phyloP scores from a whole-genome alignment of 495 filamentous ascomycete genomes.

The Platismatia glauca region DNA sequence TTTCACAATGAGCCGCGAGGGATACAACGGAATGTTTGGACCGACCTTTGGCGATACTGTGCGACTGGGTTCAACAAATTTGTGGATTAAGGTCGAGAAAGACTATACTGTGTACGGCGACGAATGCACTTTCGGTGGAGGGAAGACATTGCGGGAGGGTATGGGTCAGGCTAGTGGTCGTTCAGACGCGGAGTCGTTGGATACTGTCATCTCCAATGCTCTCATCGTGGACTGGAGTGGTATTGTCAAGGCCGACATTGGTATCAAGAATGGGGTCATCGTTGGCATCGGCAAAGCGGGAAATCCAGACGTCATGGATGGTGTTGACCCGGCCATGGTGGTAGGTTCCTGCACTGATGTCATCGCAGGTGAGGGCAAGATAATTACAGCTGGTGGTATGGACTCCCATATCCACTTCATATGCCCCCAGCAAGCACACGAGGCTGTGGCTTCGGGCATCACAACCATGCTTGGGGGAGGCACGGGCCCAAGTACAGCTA shows the following conservation, averaged over 20 bases:
- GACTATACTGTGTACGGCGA: conserved; percentile 82
- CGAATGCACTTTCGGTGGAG: conserved; percentile 92
- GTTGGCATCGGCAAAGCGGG: conserved; percentile 91
- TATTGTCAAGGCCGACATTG: conserved; percentile 96
- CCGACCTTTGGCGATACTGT: conserved; percentile 83
- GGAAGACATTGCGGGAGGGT: conserved; percentile 88
- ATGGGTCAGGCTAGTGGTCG: conserved; percentile 90
- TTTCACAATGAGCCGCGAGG: conserved; percentile 64
- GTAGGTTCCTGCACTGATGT: conserved; percentile 90
- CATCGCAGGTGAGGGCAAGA: conserved; percentile 89
- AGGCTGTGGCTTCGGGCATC: conserved; percentile 78
- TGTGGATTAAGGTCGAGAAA: conserved; percentile 89
- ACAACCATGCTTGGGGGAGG: conserved; percentile 91
- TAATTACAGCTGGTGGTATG: conserved; percentile 84
- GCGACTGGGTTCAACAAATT: conserved; percentile 70
- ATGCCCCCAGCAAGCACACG: conserved; percentile 87
- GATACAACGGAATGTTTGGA: conserved; percentile 84
- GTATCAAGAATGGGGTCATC: conserved; percentile 82
- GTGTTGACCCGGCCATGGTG: conserved; percentile 68
- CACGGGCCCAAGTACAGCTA: conserved; percentile 91
- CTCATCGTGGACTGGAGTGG: conserved; percentile 85
- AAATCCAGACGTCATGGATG: conserved; percentile 94
- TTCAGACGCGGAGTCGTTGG: conserved; percentile 59
- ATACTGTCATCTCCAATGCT: conserved; percentile 88
- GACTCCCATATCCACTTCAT: conserved; percentile 96